Evolutionary conservation across 345 rosid genomes (phyloP).

Genomic region (Lumnitzera littorea): DNA sequence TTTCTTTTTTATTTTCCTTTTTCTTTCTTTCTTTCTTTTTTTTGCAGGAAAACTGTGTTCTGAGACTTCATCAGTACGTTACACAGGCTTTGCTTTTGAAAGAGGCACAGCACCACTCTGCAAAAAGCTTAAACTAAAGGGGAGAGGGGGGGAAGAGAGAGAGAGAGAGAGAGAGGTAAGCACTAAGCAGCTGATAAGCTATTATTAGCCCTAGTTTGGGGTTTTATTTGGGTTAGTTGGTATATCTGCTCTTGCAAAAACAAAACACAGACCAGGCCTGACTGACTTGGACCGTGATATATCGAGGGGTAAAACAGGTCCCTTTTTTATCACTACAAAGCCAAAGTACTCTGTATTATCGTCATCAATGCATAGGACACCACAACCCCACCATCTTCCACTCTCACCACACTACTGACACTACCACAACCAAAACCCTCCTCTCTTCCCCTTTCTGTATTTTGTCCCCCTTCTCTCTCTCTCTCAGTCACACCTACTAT

Average conservation of each 20-base stretch:
- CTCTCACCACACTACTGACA: slow-evolving; percentile 22
- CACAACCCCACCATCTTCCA: slow-evolving; percentile 33
- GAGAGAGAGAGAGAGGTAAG: neutral
- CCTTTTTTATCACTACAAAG: slow-evolving; percentile 27
- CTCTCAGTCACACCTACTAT: neutral
- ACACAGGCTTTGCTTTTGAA: slow-evolving; percentile 64
- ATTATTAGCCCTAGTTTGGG: neutral
- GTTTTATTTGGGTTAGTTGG: neutral
- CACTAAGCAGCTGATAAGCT: too few relatives aligned
- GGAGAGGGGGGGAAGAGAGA: slow-evolving; percentile 16
- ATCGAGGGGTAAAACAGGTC: slow-evolving; percentile 45
- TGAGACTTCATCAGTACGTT: slow-evolving; percentile 26
- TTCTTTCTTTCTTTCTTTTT: slow-evolving; percentile 14
- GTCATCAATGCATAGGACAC: slow-evolving; percentile 57
- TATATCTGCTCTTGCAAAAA: neutral
- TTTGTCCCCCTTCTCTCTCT: slow-evolving; percentile 4
- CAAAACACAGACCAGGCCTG: neutral
- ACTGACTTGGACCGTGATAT: slow-evolving; percentile 84
- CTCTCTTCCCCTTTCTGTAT: neutral
- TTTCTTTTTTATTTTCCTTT: neutral
- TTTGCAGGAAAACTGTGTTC: slow-evolving; percentile 28
- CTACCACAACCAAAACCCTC: slow-evolving; percentile 9
- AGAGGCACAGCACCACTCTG: slow-evolving; percentile 27
- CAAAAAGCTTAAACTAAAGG: slow-evolving; percentile 51
- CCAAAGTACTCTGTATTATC: slow-evolving; percentile 39